A percentile compares a stretch with the other conserved stretches of the same genome.
Evolutionary conservation across 2,329 filamentous ascomycete species (phyloP).

Genomic region (Akanthomyces lecanii): DNA sequence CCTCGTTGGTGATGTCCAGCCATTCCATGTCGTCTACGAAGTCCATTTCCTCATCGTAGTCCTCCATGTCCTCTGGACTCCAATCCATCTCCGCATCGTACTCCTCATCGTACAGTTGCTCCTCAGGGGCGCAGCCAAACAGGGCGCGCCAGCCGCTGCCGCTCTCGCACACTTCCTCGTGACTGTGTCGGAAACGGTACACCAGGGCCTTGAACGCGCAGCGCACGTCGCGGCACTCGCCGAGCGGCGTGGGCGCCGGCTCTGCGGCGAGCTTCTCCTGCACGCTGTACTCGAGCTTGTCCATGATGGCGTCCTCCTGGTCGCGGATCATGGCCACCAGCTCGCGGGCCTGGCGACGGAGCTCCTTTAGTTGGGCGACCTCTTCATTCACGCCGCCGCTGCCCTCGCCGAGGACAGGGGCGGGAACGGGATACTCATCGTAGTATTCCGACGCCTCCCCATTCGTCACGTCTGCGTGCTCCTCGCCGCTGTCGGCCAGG

Average conservation of each 20-base stretch:
- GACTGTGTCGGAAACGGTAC: conserved; percentile 33
- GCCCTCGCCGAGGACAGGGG: conserved; percentile 16
- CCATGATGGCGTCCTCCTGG: conserved; percentile 38
- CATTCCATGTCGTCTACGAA: not conserved
- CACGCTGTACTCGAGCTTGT: conserved; percentile 23
- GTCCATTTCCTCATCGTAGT: not conserved
- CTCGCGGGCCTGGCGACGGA: conserved; percentile 38
- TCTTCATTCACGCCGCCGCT: conserved; percentile 37
- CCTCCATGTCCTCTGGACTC: not conserved
- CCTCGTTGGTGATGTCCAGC: not conserved
- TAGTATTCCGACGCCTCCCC: not conserved
- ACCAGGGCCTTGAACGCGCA: conserved; percentile 40
- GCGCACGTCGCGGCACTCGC: conserved; percentile 38
- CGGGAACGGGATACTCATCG: not conserved
- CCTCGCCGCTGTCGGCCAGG: conserved; percentile 18
- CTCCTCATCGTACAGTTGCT: not conserved
- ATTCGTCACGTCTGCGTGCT: not conserved
- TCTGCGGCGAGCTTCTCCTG: conserved; percentile 20
- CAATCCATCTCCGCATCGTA: not conserved
- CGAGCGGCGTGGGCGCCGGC: conserved; percentile 18
- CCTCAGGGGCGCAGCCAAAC: conserved; percentile 7
- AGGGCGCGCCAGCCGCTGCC: conserved; percentile 12
- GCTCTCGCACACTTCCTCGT: conserved; percentile 22
- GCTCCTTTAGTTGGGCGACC: conserved; percentile 41
- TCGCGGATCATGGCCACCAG: conserved; percentile 39